phyloP scores from a whole-genome alignment of 495 filamentous ascomycete species.

The Penicillium cinerascens region DNA sequence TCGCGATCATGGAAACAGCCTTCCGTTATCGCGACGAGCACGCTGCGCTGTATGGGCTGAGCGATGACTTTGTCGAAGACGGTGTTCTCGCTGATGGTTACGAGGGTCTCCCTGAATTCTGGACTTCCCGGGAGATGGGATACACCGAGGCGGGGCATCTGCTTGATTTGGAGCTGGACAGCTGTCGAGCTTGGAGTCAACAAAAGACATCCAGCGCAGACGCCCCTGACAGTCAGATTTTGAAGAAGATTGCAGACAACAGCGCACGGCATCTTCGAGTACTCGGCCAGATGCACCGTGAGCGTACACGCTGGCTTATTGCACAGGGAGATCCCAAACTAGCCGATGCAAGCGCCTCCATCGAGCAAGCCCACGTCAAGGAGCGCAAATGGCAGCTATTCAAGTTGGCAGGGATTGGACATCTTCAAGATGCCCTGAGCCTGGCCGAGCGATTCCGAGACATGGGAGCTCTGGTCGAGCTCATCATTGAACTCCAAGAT shows the following conservation, averaged over 20 bases:
- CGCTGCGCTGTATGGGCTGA: conserved; percentile 65
- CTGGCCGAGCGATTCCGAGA: conserved; percentile 73
- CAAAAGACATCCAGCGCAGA: conserved; percentile 28
- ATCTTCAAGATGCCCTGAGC: conserved; percentile 61
- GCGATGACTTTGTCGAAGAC: conserved; percentile 57
- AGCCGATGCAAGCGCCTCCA: conserved; percentile 40
- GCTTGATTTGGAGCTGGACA: conserved; percentile 44
- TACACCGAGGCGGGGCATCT: conserved; percentile 50
- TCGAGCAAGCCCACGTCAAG: conserved; percentile 47
- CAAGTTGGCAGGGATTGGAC: conserved; percentile 64
- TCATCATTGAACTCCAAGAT: conserved; percentile 49
- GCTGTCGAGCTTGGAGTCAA: conserved; percentile 40
- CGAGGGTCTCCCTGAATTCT: conserved; percentile 67
- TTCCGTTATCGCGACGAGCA: conserved; percentile 69
- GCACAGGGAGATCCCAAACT: conserved; percentile 46
- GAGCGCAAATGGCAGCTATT: conserved; percentile 57
- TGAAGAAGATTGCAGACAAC: conserved; percentile 49
- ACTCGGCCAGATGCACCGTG: conserved; percentile 56
- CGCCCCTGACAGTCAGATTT: conserved; percentile 29
- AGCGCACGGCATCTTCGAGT: conserved; percentile 54
- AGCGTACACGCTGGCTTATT: conserved; percentile 59
- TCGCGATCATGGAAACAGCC: conserved; percentile 66
- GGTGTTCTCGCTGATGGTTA: conserved; percentile 62
- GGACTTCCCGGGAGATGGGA: conserved; percentile 59
- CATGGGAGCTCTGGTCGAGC: conserved; percentile 65